phyloP scores from a whole-genome alignment of 164 flowering plant genomes.

The Vitis rotundifolia region DNA sequence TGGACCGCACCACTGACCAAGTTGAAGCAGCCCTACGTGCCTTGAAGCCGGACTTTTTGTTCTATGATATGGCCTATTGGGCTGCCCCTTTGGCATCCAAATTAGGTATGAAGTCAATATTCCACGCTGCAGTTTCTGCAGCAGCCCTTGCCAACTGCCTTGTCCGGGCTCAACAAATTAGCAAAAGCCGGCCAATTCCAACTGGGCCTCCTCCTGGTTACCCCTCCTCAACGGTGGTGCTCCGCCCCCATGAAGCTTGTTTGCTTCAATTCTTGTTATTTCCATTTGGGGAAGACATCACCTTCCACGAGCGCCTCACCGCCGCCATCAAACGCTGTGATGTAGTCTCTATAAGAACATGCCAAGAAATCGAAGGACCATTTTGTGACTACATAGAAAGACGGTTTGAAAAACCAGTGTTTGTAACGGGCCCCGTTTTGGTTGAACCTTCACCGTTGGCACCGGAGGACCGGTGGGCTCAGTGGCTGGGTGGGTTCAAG shows the following conservation, averaged over 20 bases:
- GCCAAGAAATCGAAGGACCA: conserved; percentile 3
- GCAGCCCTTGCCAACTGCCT: conserved; percentile 17
- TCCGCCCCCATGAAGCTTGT: too few species aligned
- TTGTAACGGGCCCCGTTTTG: conserved; percentile 35
- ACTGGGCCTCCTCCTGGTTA: too few species aligned
- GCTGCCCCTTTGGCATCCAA: too few species aligned
- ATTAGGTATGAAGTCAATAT: conserved; percentile 33
- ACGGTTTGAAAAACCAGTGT: conserved; percentile 18
- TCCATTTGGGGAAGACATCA: too few species aligned
- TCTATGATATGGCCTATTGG: too few species aligned
- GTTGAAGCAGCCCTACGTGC: too few species aligned
- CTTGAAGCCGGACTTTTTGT: too few species aligned
- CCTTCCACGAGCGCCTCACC: too few species aligned
- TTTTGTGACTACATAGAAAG: conserved; percentile 23
- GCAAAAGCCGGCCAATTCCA: background rate
- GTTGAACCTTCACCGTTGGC: conserved; percentile 26
- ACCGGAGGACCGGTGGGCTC: conserved; percentile 27
- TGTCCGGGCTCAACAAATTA: background rate
- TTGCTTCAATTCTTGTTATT: too few species aligned
- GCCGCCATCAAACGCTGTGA: too few species aligned
- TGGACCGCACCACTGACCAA: conserved; percentile 23
- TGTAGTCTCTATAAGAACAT: too few species aligned
- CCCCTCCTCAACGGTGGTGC: too few species aligned
- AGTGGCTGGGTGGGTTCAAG: conserved; percentile 22
- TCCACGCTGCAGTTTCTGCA: conserved; percentile 30